A percentile compares a stretch with the other conserved stretches of the same genome.
phyloP scores from a whole-genome alignment of 441 rosid species.

The Kokia cookei region DNA sequence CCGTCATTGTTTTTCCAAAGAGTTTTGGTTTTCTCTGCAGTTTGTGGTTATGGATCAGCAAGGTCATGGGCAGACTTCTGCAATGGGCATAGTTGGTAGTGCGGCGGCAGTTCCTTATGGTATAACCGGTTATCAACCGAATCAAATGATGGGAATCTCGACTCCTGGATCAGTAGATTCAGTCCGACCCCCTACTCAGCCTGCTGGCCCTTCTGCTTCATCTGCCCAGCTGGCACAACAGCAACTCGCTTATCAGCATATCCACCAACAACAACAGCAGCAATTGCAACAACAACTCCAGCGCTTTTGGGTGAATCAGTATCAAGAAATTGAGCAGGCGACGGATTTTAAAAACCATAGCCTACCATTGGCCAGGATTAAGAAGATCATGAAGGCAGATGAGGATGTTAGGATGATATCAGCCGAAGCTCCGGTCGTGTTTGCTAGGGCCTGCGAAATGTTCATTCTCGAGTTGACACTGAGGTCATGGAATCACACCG shows the following conservation, averaged over 20 bases:
- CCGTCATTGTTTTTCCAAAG: neutral
- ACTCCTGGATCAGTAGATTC: conserved; percentile 23
- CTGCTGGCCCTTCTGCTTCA: conserved; percentile 16
- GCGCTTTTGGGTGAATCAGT: conserved; percentile 39
- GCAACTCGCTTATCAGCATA: conserved; percentile 45
- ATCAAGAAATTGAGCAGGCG: conserved; percentile 40
- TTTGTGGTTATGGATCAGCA: conserved; percentile 30
- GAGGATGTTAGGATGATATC: conserved; percentile 58
- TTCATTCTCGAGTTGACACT: conserved; percentile 44
- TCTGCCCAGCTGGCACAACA: conserved; percentile 33
- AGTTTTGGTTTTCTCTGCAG: neutral
- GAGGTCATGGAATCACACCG: conserved; percentile 52
- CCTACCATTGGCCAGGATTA: conserved; percentile 51
- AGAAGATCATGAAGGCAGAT: conserved; percentile 56
- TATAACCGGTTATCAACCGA: conserved; percentile 24
- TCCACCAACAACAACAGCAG: conserved; percentile 48
- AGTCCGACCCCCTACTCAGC: conserved; percentile 7
- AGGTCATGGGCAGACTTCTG: conserved; percentile 31
- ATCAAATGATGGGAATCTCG: conserved; percentile 26
- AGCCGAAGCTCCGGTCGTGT: conserved; percentile 43
- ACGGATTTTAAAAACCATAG: conserved; percentile 47
- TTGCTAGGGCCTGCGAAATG: conserved; percentile 54
- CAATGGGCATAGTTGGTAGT: conserved; percentile 20
- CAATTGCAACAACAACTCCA: conserved; percentile 49
- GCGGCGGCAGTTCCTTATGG: conserved; percentile 27